Evolutionary conservation across 2,329 filamentous ascomycete species (phyloP).

Genomic region (Cladosporium sp.): DNA sequence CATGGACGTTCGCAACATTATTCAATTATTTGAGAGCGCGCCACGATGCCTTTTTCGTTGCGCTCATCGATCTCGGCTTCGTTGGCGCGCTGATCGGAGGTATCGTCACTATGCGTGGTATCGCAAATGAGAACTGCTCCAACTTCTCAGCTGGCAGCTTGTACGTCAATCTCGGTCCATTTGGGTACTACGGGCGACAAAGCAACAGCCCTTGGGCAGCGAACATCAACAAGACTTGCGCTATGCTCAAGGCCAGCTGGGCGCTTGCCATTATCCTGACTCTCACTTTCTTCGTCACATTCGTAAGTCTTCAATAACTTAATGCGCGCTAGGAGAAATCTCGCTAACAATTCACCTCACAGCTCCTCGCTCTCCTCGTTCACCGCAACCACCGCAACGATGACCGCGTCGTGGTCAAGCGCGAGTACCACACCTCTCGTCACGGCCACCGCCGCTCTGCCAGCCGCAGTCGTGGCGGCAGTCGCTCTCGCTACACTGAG

Average conservation of each 20-base stretch:
- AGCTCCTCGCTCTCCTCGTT: slow-evolving; percentile 63
- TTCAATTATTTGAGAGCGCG: slow-evolving; percentile 60
- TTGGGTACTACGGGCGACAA: slow-evolving; percentile 31
- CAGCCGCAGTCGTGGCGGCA: slow-evolving; percentile 32
- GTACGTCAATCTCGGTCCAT: slow-evolving; percentile 48
- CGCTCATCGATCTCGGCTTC: slow-evolving; percentile 76
- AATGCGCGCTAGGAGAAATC: neutral
- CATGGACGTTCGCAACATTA: slow-evolving; percentile 62
- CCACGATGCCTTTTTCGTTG: slow-evolving; percentile 60
- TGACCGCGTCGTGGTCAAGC: slow-evolving; percentile 55
- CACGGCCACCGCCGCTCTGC: slow-evolving; percentile 43
- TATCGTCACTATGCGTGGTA: slow-evolving; percentile 57
- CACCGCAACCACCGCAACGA: slow-evolving; percentile 47
- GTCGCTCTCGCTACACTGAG: slow-evolving; percentile 31
- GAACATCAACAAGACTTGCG: slow-evolving; percentile 72
- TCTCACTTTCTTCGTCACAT: slow-evolving; percentile 77
- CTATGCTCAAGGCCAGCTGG: slow-evolving; percentile 88
- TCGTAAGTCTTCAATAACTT: slow-evolving; percentile 47
- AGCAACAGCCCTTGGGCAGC: slow-evolving; percentile 50
- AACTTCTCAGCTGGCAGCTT: slow-evolving; percentile 21
- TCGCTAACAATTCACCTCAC: slow-evolving; percentile 17
- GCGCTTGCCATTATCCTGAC: slow-evolving; percentile 87
- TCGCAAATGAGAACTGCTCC: slow-evolving; percentile 66
- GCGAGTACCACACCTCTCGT: slow-evolving; percentile 50
- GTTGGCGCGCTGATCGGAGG: slow-evolving; percentile 78